Evolutionary conservation across 805 yeast genomes (phyloP), one percentile per base, ranked within the genome.

Genomic region (Candida peoriensis): DNA sequence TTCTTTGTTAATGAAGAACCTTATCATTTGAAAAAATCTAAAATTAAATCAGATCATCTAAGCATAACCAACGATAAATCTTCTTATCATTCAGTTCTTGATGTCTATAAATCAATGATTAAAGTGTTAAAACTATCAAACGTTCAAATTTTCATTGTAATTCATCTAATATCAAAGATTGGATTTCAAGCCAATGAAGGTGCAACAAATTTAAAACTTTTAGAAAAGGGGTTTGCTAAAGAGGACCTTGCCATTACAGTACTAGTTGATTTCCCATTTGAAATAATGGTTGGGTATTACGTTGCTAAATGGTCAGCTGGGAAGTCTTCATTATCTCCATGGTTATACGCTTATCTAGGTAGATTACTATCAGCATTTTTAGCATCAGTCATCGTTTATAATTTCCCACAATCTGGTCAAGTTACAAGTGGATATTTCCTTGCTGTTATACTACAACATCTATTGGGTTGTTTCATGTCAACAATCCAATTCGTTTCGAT

Each of bases 181-280:
- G 97, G 96, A 2, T 93, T 93, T 58, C 96, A 89, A 55, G 95
- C 89, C 20, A 93, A 89, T 52, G 98, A 93, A 58, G 88, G 93
- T 7, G 97, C 95, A 20, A 93, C 97, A 1, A 90, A 90, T 54
- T 70, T 93, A 47, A 93, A 90, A 56, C 66, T 93, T 16, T 64
- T 93, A 6, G 98, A 93, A 55, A 81, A 81, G 50, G 98, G 98
- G 0, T 76, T 93, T 29, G 78, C 93, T 25, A 85, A 89, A 55
- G 98, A 93, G 57, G 97, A 93, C 54, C 64, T 93, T 25, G 94
- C 97, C 1, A 74, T 93, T 15, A 85, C 96, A 0, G 97, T 90
- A 0, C 61, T 93, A 30, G 85, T 93, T 32, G 96, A 93, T 57
- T 93, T 93, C 59, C 98, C 98, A 9, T 88, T 93, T 57, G 97